Conservation (phyloP, 2,329 filamentous ascomycete species). For the Colletotrichum sp. region DNA sequence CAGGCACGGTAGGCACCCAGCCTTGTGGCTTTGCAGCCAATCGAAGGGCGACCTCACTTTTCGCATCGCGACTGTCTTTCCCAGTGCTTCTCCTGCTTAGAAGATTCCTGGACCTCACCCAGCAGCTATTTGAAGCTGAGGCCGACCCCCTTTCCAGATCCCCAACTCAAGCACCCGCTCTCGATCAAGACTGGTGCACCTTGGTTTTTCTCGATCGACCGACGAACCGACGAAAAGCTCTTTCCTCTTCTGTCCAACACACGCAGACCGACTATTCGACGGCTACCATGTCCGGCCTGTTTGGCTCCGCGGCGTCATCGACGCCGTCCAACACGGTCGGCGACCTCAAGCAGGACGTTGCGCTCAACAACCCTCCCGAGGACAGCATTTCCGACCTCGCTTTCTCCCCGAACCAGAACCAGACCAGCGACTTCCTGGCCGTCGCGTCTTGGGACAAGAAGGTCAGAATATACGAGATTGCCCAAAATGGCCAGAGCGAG, state of each 20-base stretch:
- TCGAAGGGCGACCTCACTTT: conserved; percentile 2
- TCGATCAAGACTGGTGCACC: neutral
- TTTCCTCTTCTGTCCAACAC: neutral
- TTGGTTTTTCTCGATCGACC: too few species aligned
- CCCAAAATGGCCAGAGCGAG: conserved; percentile 75
- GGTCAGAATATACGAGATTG: conserved; percentile 94
- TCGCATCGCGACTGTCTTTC: conserved; percentile 19
- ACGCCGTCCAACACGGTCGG: conserved; percentile 76
- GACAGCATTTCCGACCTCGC: conserved; percentile 89
- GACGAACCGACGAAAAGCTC: neutral
- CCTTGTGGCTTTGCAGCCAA: conserved; percentile 19
- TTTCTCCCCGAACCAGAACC: conserved; percentile 71
- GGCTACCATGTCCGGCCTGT: conserved; percentile 66
- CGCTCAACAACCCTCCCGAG: conserved; percentile 77
- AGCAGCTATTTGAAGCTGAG: conserved; percentile 6
- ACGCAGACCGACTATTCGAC: neutral
- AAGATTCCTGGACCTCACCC: neutral
- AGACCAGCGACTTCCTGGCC: conserved; percentile 77
- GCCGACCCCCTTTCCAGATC: neutral
- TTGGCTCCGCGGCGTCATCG: conserved; percentile 58
- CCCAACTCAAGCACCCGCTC: neutral
- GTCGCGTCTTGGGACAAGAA: conserved; percentile 98
- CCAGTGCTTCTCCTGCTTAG: neutral
- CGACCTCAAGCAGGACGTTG: conserved; percentile 88
- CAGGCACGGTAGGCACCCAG: neutral